Conservation (phyloP, 495 filamentous ascomycete genomes). For the Venustampulla echinocandica region DNA sequence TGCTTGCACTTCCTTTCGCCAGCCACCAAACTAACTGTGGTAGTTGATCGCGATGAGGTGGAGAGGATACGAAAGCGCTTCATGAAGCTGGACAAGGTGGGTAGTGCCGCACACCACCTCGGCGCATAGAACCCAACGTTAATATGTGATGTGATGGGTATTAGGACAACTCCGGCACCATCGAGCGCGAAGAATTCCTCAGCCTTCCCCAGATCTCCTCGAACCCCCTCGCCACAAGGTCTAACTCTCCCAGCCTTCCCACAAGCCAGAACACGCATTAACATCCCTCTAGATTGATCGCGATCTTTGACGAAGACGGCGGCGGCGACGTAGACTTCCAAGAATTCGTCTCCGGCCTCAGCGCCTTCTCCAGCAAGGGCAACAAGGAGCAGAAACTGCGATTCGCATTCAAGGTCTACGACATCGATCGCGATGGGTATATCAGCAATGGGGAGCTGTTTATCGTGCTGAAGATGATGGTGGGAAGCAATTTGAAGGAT, state of each 20-base stretch:
- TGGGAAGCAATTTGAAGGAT: slow-evolving; percentile 98
- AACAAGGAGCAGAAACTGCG: slow-evolving; percentile 98
- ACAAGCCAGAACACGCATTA: slow-evolving; percentile 6
- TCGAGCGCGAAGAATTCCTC: slow-evolving; percentile 98
- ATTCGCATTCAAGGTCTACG: slow-evolving; percentile 99
- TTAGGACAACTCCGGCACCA: slow-evolving; percentile 93
- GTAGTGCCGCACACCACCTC: slow-evolving; percentile 20
- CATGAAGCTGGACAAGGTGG: slow-evolving; percentile 99
- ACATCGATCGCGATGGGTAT: slow-evolving; percentile 97
- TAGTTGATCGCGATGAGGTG: slow-evolving; percentile 95
- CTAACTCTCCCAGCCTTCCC: slow-evolving; percentile 16
- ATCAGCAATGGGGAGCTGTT: slow-evolving; percentile 99
- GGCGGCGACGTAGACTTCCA: slow-evolving; percentile 98
- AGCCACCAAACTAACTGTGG: not conserved
- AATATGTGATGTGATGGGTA: not conserved
- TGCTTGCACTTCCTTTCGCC: not conserved
- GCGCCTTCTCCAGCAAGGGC: slow-evolving; percentile 92
- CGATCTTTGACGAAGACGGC: slow-evolving; percentile 98
- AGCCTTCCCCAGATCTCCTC: slow-evolving; percentile 95
- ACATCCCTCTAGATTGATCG: slow-evolving; percentile 68
- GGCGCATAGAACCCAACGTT: not conserved
- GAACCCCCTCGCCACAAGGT: slow-evolving; percentile 94
- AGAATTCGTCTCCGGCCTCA: slow-evolving; percentile 93
- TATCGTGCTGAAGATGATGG: slow-evolving; percentile 99
- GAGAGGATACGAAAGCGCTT: slow-evolving; percentile 92